A percentile compares a stretch with the other conserved stretches of the same genome.
Evolutionary conservation across 1,139 yeast species (phyloP).

Genomic region (Suhomyces kunorum): DNA sequence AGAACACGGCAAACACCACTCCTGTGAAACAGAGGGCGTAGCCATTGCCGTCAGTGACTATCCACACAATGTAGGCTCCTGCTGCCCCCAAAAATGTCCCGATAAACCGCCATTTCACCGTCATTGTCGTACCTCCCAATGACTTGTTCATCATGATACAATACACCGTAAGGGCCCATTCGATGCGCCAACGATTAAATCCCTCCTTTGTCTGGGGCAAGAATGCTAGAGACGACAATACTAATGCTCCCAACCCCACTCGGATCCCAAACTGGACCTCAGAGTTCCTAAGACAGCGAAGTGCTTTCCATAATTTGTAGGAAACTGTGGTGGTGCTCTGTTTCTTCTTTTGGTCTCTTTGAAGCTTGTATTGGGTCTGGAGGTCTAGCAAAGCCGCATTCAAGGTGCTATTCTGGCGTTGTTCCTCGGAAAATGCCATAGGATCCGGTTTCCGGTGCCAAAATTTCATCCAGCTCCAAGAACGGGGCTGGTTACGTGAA

Average conservation of each 20-base stretch:
- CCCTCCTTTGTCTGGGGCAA: slow-evolving; percentile 52
- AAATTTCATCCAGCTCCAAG: slow-evolving; percentile 56
- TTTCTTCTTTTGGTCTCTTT: background rate
- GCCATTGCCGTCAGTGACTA: slow-evolving; percentile 56
- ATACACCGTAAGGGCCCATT: slow-evolving; percentile 81
- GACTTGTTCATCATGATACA: slow-evolving; percentile 85
- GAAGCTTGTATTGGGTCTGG: slow-evolving; percentile 30
- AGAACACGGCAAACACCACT: slow-evolving; percentile 57
- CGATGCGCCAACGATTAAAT: slow-evolving; percentile 73
- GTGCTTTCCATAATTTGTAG: slow-evolving; percentile 33
- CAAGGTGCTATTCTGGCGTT: slow-evolving; percentile 21
- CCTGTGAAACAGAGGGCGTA: slow-evolving; percentile 59
- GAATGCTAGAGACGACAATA: slow-evolving; percentile 69
- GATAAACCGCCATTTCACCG: slow-evolving; percentile 70
- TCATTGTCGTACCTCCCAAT: slow-evolving; percentile 82
- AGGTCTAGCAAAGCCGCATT: slow-evolving; percentile 42
- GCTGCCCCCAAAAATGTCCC: slow-evolving; percentile 77
- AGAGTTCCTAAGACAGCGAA: slow-evolving; percentile 48
- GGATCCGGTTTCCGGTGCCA: slow-evolving; percentile 33
- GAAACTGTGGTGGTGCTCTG: slow-evolving; percentile 11
- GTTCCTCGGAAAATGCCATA: slow-evolving; percentile 2
- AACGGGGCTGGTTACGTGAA: slow-evolving; percentile 26
- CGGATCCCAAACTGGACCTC: slow-evolving; percentile 80
- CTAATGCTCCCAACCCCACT: slow-evolving; percentile 76
- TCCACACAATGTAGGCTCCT: slow-evolving; percentile 62